phyloP scores from a whole-genome alignment of 495 filamentous ascomycete species.

The Hypoxylon fragiforme region DNA sequence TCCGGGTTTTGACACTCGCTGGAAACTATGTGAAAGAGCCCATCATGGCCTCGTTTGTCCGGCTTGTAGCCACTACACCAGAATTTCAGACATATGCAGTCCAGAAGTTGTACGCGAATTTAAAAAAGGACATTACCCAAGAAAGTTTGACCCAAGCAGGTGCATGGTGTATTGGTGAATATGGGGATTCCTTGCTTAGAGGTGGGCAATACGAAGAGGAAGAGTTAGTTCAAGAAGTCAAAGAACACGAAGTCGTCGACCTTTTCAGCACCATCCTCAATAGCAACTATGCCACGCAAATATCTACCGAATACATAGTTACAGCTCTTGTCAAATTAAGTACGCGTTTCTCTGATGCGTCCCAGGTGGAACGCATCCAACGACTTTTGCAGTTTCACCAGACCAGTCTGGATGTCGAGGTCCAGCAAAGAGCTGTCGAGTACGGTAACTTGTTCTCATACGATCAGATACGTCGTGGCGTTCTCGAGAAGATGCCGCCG shows the following conservation, averaged over 20 bases:
- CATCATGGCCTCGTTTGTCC: slow-evolving; percentile 93
- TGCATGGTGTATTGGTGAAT: slow-evolving; percentile 98
- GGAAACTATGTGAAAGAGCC: slow-evolving; percentile 98
- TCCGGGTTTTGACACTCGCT: slow-evolving; percentile 90
- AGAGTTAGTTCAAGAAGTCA: slow-evolving; percentile 86
- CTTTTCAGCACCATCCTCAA: slow-evolving; percentile 88
- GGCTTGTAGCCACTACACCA: slow-evolving; percentile 90
- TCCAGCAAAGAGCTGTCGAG: slow-evolving; percentile 93
- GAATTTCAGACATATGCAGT: slow-evolving; percentile 95
- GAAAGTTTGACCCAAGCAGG: slow-evolving; percentile 91
- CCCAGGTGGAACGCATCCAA: slow-evolving; percentile 82
- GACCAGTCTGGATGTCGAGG: slow-evolving; percentile 85
- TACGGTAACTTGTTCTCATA: slow-evolving; percentile 91
- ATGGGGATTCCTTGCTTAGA: slow-evolving; percentile 81
- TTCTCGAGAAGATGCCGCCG: slow-evolving; percentile 95
- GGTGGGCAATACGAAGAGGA: slow-evolving; percentile 96
- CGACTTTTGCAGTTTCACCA: slow-evolving; percentile 75
- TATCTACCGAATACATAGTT: slow-evolving; percentile 90
- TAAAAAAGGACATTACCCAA: slow-evolving; percentile 96
- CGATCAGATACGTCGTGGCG: slow-evolving; percentile 84
- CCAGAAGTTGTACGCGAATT: slow-evolving; percentile 85
- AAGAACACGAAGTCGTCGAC: slow-evolving; percentile 87
- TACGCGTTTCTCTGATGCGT: slow-evolving; percentile 77
- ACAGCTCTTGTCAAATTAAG: slow-evolving; percentile 96
- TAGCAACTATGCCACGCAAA: slow-evolving; percentile 88